Base-by-base conservation (phyloP, 495 filamentous ascomycete species). In the Darksidea phi region DNA sequence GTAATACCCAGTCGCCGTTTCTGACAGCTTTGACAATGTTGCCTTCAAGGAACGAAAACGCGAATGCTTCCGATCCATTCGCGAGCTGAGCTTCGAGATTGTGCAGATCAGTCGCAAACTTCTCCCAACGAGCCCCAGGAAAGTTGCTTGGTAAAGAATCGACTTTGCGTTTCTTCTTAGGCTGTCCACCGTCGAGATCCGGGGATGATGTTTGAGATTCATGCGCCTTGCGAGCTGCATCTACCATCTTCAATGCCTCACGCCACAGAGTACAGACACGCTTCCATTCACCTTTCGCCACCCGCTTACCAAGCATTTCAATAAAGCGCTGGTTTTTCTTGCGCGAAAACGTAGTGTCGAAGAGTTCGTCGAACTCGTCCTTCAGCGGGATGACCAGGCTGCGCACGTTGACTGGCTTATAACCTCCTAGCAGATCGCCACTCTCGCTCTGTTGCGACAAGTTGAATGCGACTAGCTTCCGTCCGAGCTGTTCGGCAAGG, bases 401-500 rank as follows among this genome's bases (percentile, higher is more conserved):
- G 63, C 91, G 87, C 38, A 92, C 82, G 72, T 89, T 96, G 52
- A 97, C 86, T 1, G 95, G 95, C 71, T 97, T 97, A 77, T 94
- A 97, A 1, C 94, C 94, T 62, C 95, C 95, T 0, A 99, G 76
- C 6, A 99, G 75, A 75, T 99, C 95, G 23, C 90, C 86, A 38
- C 86, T 89, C 75, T 99, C 95, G 71, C 92, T 97, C 69, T 99
- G 95, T 71, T 99, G 95, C 0, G 95, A 97, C 67, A 99, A 71
- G 71, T 99, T 99, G 63, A 97, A 87, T 0, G 91, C 88, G 0
- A 88, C 87, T 2, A 99, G 81, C 62, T 91, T 90, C 61, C 87
- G 85, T 0, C 92, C 87, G 26, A 95, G 80, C 15, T 86, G 77
- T 28, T 88, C 84, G 2, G 95, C 91, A 57, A 99, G 77, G 66